A percentile compares a stretch with the other conserved stretches of the same genome.
Conservation (phyloP, 129 eudicot genomes). For the Solidago caesia region DNA sequence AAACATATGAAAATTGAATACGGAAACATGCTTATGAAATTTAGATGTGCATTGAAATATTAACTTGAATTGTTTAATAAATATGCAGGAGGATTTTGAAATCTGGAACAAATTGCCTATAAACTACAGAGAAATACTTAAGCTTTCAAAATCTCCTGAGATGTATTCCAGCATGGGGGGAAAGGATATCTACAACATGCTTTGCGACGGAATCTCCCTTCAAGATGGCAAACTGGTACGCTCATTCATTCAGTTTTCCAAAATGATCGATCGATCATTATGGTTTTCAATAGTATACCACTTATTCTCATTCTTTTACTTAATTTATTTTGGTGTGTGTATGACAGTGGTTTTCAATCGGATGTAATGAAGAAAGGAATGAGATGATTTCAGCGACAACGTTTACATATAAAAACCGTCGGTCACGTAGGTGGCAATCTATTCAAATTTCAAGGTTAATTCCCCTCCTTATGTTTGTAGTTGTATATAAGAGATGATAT, state of each 20-base stretch:
- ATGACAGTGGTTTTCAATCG: constrained; percentile 12
- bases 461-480: too few species aligned
- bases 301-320: background rate
- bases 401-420: constrained; percentile 11
- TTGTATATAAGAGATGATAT: too few species aligned
- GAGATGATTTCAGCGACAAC: constrained; percentile 12
- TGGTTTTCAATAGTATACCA: background rate
- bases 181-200: constrained; percentile 17
- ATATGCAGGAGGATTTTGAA: constrained; percentile 9
- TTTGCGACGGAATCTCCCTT: constrained; percentile 10
- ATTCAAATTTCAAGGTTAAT: constrained; percentile 12
- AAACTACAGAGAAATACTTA: background rate
- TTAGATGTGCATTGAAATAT: background rate
- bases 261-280: background rate
- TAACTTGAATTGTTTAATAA: background rate
- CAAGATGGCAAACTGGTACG: constrained; percentile 7
- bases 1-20: too few species aligned
- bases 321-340: background rate
- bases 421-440: constrained; percentile 18
- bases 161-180: background rate
- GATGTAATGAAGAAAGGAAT: constrained; percentile 15
- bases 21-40: background rate
- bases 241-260: background rate
- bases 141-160: background rate
- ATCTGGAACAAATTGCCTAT: background rate